A percentile compares a stretch with the other conserved stretches of the same genome.
Conservation (phyloP, 1,284 basidiomycete genomes). For the Moesziomyces antarcticus region DNA sequence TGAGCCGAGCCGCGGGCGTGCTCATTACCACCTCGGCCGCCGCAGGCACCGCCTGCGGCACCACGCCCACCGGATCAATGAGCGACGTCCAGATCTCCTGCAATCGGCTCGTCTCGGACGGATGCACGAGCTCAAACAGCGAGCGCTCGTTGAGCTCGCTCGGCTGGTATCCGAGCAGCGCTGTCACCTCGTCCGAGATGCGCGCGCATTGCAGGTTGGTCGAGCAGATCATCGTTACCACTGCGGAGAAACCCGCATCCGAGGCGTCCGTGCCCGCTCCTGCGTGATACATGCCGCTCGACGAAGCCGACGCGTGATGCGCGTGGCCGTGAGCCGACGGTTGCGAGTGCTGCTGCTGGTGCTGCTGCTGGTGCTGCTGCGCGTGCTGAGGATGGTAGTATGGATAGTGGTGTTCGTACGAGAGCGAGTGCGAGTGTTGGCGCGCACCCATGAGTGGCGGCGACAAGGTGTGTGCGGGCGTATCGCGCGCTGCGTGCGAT, state of each 20-base stretch:
- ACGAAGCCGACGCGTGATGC: constrained; percentile 7
- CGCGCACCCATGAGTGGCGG: constrained; percentile 11
- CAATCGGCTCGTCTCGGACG: constrained; percentile 39
- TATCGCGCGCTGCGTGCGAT: constrained; percentile 7
- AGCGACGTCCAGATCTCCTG: constrained; percentile 49
- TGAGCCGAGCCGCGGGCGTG: constrained; percentile 32
- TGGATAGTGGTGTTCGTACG: constrained; percentile 26
- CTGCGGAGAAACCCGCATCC: constrained; percentile 27
- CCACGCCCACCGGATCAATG: constrained; percentile 51
- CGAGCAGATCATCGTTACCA: constrained; percentile 55
- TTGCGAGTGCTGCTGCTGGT: constrained; percentile 8
- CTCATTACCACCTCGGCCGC: constrained; percentile 43
- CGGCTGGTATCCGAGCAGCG: constrained; percentile 49
- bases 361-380: constrained; percentile 9
- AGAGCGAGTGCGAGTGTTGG: constrained; percentile 26
- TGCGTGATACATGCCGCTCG: background rate
- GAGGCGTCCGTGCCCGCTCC: constrained; percentile 8
- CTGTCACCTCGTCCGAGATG: constrained; percentile 43
- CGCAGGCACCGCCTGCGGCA: constrained; percentile 39
- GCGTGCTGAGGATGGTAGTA: constrained; percentile 9
- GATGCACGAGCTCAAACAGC: constrained; percentile 54
- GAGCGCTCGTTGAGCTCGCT: constrained; percentile 46
- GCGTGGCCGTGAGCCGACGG: constrained; percentile 14
- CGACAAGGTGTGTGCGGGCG: constrained; percentile 4
- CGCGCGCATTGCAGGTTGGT: constrained; percentile 53